Evolutionary conservation across 1,284 basidiomycete genomes (phyloP), one percentile per base, ranked within the genome.

Genomic region (Omphalotus olearius): DNA sequence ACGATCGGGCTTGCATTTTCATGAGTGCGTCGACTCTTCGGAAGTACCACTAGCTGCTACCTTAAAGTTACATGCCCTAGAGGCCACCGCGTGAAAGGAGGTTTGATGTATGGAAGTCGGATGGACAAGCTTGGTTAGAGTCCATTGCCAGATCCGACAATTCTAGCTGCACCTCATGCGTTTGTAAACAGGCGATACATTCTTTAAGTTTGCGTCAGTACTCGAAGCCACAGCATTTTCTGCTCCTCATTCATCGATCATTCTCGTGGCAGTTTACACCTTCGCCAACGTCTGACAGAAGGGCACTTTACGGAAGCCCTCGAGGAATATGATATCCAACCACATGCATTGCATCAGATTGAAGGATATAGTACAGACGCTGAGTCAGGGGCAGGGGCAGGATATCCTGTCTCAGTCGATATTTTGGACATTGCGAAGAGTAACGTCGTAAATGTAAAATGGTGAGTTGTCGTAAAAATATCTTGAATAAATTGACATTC

Each of bases 51-150:
- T 35, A 6, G 33, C 18, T 11, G 36, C 16, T 4, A 23, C 9
- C 10, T 44, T 7, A n/a, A n/a, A n/a, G n/a, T n/a, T n/a, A 47
- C 36, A 13, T n/a, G 10, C 25, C 25, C n/a, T 47, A 63, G 62
- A 13, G 62, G 62, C 10, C 53, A 52, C 16, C 58, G 62, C 3
- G 52, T 54, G 11, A 52, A 45, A 10, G 62, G 62, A 14, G 62
- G 62, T 9, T 39, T 62, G 10, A 61, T 63, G 60, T 63, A 59
- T 44, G 62, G 58, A 13, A 61, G 54, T 20, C 56, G 62, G 5
- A 63, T 63, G 62, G 62, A 63, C 44, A 60, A 55, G 45, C 56
- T 63, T 3, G 60, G 60, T 50, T 33, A n/a, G n/a, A n/a, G 35
- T 20, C 46, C 14, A 3, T 38, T 25, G 14, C 16, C 3, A 9